Conservation (phyloP, 192 early-diverging fungal species). For the Coemansia aciculifera region DNA sequence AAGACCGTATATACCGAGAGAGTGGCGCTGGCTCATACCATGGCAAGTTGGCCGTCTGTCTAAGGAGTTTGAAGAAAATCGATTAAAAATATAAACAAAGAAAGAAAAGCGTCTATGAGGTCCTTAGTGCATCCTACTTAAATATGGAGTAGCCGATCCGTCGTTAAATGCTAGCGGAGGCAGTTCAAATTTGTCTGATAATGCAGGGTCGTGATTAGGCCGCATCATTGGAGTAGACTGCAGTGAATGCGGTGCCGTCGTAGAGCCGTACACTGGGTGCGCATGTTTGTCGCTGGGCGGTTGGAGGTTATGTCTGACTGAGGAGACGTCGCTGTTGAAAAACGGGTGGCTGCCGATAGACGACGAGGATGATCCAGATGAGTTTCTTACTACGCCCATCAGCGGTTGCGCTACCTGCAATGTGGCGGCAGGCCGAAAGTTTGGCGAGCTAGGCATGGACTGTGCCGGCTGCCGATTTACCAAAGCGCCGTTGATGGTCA, state of each 20-base stretch:
- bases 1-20: conserved; percentile 14
- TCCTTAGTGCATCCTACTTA: neutral
- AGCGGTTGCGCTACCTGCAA: neutral
- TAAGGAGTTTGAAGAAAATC: conserved; percentile 30
- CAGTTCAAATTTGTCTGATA: conserved; percentile 23
- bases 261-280: conserved; percentile 11
- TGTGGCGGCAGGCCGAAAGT: neutral
- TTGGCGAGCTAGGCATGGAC: conserved; percentile 54
- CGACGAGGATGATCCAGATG: neutral
- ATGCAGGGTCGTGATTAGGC: conserved; percentile 17
- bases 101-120: neutral
- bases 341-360: conserved; percentile 27
- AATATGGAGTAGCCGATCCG: conserved; percentile 1
- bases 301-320: conserved; percentile 46
- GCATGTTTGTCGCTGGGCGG: conserved; percentile 15
- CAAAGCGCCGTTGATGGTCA: neutral
- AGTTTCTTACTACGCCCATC: neutral
- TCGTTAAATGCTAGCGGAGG: conserved; percentile 11
- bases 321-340: conserved; percentile 47
- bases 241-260: conserved; percentile 23
- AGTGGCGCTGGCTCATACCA: conserved; percentile 39
- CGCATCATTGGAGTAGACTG: conserved; percentile 48
- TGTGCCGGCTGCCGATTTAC: conserved; percentile 21
- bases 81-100: neutral
- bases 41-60: conserved; percentile 22